Base-by-base conservation (phyloP, 2,329 filamentous ascomycete species). In the Pyrenophora tritici-repentis region DNA sequence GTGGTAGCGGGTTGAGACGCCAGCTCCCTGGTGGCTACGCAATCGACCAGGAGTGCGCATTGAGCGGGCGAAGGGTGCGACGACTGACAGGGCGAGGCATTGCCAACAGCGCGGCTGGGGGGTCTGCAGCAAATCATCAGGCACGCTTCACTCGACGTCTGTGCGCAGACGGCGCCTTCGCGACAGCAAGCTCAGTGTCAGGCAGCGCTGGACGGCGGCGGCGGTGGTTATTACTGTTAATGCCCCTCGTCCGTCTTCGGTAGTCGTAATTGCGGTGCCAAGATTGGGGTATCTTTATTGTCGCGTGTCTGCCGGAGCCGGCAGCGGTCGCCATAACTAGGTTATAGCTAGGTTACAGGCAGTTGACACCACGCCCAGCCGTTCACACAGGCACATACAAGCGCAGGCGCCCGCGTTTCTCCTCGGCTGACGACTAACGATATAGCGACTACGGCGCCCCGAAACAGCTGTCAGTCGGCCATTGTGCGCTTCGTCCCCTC, bases 71-170 rank as follows among this genome's bases (percentile, higher is more conserved):
- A 42, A 42, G 35, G 36, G 42, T 22, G 42, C 43, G 32, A 51
- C 43, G 49, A 42, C 38, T 52, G 49, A 42, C 43, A 37, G 43
- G 22, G 42, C 29, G 17, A 32, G 34, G 26, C 26, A 22, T 22
- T 31, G 22, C 31, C 16, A n/a, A 37, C 20, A 26, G 20, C 34
- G 46, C 50, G 45, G 41, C 18, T 42, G 18, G 22, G 22, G 22
- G 46, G 3, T 48, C 18, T 44, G 10, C 37, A 43, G 43, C 51
- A 48, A 55, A 56, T 56, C 38, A 36, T 14, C 35, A 31, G 24
- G n/a, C 37, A 26, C 5, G 33, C 35, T 39, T 44, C 43, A 48
- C 20, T 6, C 5, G 29, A 22, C 34, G 40, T 24, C 44, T 29
- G 45, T 42, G 50, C 50, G 2, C 20, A 29, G 8, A 37, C 48